phyloP scores from a whole-genome alignment of 2,329 filamentous ascomycete genomes.

The Monosporascus sp. region DNA sequence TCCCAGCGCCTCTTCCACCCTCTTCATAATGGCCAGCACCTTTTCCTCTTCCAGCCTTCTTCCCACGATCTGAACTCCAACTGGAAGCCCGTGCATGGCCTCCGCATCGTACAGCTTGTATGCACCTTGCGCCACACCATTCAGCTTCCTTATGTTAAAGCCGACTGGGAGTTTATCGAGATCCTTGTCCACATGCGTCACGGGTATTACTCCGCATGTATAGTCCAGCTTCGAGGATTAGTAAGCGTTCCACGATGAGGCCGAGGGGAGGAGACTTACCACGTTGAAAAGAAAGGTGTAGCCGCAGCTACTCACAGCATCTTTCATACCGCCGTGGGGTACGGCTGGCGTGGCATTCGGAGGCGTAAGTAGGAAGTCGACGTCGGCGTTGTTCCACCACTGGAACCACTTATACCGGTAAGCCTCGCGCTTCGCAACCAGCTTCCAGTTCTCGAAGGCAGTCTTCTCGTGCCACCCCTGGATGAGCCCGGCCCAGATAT shows the following conservation, averaged over 20 bases:
- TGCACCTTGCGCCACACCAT: slow-evolving; percentile 74
- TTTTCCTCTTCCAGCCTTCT: slow-evolving; percentile 80
- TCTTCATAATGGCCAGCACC: slow-evolving; percentile 74
- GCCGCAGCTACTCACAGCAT: slow-evolving; percentile 79
- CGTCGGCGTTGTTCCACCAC: slow-evolving; percentile 70
- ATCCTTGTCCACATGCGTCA: slow-evolving; percentile 72
- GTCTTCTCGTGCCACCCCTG: slow-evolving; percentile 68
- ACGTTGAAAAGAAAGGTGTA: slow-evolving; percentile 94
- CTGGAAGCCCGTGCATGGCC: slow-evolving; percentile 82
- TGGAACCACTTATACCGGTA: slow-evolving; percentile 76
- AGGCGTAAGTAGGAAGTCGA: slow-evolving; percentile 78
- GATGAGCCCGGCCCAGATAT: slow-evolving; percentile 72
- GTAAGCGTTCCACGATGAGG: not conserved
- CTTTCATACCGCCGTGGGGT: slow-evolving; percentile 79
- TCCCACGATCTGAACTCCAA: slow-evolving; percentile 80
- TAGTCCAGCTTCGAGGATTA: slow-evolving; percentile 65
- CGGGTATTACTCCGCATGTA: slow-evolving; percentile 72
- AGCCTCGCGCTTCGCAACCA: slow-evolving; percentile 69
- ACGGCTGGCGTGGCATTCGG: slow-evolving; percentile 87
- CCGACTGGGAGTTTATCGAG: slow-evolving; percentile 59
- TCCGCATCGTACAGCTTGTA: slow-evolving; percentile 80
- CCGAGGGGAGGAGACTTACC: slow-evolving; percentile 38
- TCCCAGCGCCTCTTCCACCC: slow-evolving; percentile 68
- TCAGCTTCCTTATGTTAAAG: slow-evolving; percentile 60
- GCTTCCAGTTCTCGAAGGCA: slow-evolving; percentile 74